Conservation (phyloP, 164 flowering plant genomes). For the Tetracentron sinense region DNA sequence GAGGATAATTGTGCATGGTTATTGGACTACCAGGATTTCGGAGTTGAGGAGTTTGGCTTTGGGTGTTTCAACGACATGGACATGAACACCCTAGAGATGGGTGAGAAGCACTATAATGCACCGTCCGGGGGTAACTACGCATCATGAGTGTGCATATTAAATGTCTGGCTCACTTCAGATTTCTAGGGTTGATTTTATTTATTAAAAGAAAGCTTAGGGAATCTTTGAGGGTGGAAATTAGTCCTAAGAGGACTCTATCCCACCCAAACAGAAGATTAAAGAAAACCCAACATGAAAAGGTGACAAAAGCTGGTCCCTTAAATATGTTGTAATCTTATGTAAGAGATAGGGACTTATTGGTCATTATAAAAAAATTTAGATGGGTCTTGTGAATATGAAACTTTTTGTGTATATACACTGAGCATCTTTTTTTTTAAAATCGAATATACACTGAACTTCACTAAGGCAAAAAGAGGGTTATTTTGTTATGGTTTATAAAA, state of each 20-base stretch:
- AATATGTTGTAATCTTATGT: neutral
- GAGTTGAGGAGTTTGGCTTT: slow-evolving; percentile 64
- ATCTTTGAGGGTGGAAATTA: neutral
- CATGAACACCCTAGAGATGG: slow-evolving; percentile 22
- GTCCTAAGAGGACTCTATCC: neutral
- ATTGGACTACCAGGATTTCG: slow-evolving; percentile 64
- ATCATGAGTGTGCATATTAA: neutral
- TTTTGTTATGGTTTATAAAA: no score
- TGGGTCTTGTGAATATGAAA: neutral
- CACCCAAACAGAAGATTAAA: neutral
- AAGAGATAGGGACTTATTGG: neutral
- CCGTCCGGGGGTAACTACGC: neutral
- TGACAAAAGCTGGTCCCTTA: slow-evolving; percentile 5
- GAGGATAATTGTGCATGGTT: slow-evolving; percentile 52
- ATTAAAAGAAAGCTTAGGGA: neutral
- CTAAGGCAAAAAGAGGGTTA: no score
- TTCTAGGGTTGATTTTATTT: neutral
- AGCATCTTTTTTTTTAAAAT: no score
- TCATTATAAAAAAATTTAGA: slow-evolving; percentile 4
- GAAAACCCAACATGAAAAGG: neutral
- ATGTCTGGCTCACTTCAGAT: neutral
- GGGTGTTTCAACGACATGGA: slow-evolving; percentile 35
- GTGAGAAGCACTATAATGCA: slow-evolving; percentile 20
- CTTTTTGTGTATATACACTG: neutral
- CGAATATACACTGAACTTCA: no score